Evolutionary conservation across 1,139 yeast genomes (phyloP), one percentile per base, ranked within the genome.

Genomic region (Spencermartinsiella ligniputridi): DNA sequence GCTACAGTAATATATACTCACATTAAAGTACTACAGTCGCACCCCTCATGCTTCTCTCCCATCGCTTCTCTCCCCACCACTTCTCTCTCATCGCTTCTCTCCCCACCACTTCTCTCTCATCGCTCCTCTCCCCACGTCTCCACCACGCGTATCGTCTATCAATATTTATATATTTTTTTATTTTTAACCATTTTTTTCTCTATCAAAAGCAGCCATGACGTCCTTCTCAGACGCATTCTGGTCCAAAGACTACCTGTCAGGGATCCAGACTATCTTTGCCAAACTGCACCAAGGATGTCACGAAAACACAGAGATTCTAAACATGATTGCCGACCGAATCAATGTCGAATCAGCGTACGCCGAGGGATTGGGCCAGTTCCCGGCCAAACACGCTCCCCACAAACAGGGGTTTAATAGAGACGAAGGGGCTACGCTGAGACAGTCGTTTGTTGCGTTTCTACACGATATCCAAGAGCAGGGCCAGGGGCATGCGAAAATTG

Each of bases 341-440:
- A 82, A 79, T 36, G 74, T 73, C 65, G 95, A 86, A 60, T 68
- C 70, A 17, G 64, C 72, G 1, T 81, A 79, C 55, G 92, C 92
- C 0, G 66, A 70, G 13, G 77, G 76, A 47, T 66, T 81, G 35
- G 69, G 70, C 47, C 60, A 67, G 5, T 67, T 71, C 34, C 68
- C 62, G 3, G 56, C 56, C 38, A 66, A 63, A 25, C 56, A 51
- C 39, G 47, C 47, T 35, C 53, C 56, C n/a, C 45, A 55, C 24
- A 41, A 52, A 18, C 45, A 45, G 3, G 74, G 72, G 15, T 70
- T 73, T 41, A 70, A 66, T 32, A 60, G 63, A 16, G 71, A 67
- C 41, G 68, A 66, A 27, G 65, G 70, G 20, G 66, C 69, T 12
- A 61, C 80, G 17, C 65, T 76, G 48, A 74, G 76, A 51, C 75